Conservation (phyloP, 495 filamentous ascomycete genomes). For the Neurospora sp. region DNA sequence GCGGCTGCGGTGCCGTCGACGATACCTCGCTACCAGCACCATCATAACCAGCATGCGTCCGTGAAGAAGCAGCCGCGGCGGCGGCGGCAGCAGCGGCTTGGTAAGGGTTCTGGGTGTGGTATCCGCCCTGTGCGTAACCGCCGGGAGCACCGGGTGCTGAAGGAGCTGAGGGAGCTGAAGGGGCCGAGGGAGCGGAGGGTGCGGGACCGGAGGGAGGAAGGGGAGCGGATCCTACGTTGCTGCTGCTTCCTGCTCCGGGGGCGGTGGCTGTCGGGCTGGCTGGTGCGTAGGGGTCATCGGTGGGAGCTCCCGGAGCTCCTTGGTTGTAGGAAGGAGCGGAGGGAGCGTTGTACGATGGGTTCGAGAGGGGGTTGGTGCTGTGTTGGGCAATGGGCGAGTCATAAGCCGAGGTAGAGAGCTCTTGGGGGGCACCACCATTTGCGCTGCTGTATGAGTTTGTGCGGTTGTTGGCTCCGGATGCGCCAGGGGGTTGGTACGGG, state of each 20-base stretch:
- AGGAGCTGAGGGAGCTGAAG: background rate
- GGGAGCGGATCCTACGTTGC: conserved; percentile 9
- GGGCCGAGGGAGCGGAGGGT: conserved; percentile 14
- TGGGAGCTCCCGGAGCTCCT: conserved; percentile 42
- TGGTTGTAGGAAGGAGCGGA: conserved; percentile 43
- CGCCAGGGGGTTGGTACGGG: conserved; percentile 35
- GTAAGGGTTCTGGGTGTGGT: conserved; percentile 5
- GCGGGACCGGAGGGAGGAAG: conserved; percentile 16
- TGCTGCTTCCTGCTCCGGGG: conserved; percentile 9
- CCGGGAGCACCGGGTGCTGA: background rate
- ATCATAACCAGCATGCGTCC: background rate
- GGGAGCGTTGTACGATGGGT: background rate
- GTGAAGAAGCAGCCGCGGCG: conserved; percentile 20
- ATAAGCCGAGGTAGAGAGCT: conserved; percentile 75
- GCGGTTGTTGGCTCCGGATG: conserved; percentile 20
- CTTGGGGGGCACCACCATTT: conserved; percentile 63
- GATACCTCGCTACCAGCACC: background rate
- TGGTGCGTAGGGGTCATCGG: conserved; percentile 41
- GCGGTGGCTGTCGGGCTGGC: conserved; percentile 21
- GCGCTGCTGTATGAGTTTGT: conserved; percentile 49
- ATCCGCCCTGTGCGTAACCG: conserved; percentile 10
- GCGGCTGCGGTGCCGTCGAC: background rate
- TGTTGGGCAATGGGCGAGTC: conserved; percentile 64
- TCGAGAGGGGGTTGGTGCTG: conserved; percentile 23
- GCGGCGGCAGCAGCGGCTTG: conserved; percentile 28